Evolutionary conservation across 139 green algal species (phyloP).

Genomic region (Parachlorella kessleri): DNA sequence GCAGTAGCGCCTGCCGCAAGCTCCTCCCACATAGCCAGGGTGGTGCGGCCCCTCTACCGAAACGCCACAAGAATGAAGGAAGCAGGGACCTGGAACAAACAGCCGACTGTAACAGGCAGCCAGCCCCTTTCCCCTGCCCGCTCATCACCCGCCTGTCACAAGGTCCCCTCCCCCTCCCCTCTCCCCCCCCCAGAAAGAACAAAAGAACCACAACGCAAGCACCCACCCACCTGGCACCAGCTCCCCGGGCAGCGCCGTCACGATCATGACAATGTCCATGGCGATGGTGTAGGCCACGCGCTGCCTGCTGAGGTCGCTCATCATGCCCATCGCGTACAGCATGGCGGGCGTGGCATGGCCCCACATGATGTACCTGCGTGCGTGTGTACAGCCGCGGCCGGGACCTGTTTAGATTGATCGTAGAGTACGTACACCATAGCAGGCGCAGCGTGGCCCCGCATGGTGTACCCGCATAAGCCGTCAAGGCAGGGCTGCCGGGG

Average conservation of each 20-base stretch:
- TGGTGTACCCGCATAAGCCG: conserved; percentile 13
- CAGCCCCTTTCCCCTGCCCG: no score
- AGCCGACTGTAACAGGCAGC: no score
- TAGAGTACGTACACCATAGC: no score
- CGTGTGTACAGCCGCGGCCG: conserved; percentile 1
- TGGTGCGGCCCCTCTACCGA: no score
- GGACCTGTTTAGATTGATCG: no score
- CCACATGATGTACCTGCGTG: conserved; percentile 57
- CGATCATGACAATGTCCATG: conserved; percentile 57
- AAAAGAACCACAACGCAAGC: background rate
- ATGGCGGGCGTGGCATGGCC: conserved; percentile 59
- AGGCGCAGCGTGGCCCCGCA: no score
- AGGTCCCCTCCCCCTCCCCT: background rate
- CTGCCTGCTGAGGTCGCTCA: conserved; percentile 39
- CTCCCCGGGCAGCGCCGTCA: conserved; percentile 37
- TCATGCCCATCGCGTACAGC: conserved; percentile 56
- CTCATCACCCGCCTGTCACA: no score
- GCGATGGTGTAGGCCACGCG: conserved; percentile 19
- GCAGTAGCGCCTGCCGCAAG: no score
- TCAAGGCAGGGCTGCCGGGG: background rate
- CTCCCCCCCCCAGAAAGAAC: background rate
- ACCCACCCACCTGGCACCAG: conserved; percentile 9
- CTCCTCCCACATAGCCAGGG: no score
- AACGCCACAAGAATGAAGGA: no score
- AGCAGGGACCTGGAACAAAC: no score